These are phyloP conservation scores for Coprinopsis sp. DNA, from an alignment of 768 basidiomycete genomes.

Conservation along the genomic window DNA sequence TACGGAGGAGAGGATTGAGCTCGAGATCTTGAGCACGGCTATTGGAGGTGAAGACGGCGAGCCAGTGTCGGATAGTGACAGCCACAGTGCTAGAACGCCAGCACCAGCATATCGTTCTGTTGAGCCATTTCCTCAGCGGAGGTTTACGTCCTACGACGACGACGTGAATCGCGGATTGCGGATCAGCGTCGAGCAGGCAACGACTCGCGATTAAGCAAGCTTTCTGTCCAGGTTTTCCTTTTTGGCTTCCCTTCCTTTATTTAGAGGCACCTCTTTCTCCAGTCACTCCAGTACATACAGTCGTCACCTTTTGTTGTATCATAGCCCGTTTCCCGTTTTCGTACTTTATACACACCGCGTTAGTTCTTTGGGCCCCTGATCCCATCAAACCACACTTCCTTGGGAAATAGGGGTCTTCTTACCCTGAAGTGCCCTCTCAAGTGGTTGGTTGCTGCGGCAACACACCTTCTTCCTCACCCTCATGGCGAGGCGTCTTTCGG, in stretches of 20 bases:
- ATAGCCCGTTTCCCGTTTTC: not conserved
- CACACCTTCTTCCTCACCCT: slow-evolving; percentile 5
- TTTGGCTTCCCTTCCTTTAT: not conserved
- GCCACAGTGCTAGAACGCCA: slow-evolving; percentile 39
- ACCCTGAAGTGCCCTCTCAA: not conserved
- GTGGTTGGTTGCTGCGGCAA: slow-evolving; percentile 7
- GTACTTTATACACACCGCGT: not conserved
- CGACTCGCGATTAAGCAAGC: slow-evolving; percentile 39
- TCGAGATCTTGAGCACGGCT: slow-evolving; percentile 48
- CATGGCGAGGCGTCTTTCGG: slow-evolving; percentile 21
- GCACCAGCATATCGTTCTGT: slow-evolving; percentile 52
- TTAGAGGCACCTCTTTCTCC: not conserved
- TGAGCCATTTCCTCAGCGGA: slow-evolving; percentile 37
- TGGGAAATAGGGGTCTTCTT: not conserved
- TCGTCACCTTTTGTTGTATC: not conserved
- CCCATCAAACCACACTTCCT: too few relatives aligned
- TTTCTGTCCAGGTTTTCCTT: not conserved
- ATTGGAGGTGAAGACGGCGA: slow-evolving; percentile 50
- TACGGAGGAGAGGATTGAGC: slow-evolving; percentile 52
- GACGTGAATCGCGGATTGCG: slow-evolving; percentile 42
- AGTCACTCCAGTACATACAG: not conserved
- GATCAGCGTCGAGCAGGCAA: slow-evolving; percentile 60
- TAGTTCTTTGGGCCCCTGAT: too few relatives aligned
- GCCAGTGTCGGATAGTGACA: slow-evolving; percentile 42
- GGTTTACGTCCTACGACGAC: slow-evolving; percentile 15